Percentiles rank a stretch among this genome's conserved stretches.
These are phyloP conservation scores for Hyaloscypha variabilis DNA, from an alignment of 495 filamentous ascomycete genomes.

Conservation along the genomic window DNA sequence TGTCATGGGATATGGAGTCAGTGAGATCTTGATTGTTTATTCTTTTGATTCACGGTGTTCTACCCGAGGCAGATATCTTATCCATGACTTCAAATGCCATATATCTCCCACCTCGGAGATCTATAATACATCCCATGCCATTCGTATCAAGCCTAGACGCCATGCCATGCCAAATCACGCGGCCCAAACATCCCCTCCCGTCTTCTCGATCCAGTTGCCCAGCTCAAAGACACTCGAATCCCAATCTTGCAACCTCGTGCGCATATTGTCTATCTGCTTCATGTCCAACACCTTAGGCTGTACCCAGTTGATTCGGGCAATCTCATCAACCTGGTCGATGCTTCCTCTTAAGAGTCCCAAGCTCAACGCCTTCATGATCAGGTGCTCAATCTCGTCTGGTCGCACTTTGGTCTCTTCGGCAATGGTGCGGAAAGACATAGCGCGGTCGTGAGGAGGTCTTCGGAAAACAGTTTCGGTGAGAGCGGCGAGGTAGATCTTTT, in stretches of 20 bases:
- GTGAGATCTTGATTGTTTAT: not conserved
- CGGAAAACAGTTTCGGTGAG: constrained; percentile 97
- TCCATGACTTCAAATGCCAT: constrained; percentile 9
- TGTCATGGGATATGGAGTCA: not conserved
- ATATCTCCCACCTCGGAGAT: constrained; percentile 20
- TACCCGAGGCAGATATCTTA: constrained; percentile 6
- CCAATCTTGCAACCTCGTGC: constrained; percentile 85
- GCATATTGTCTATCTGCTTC: constrained; percentile 95
- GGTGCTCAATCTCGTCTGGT: constrained; percentile 89
- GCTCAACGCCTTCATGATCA: constrained; percentile 98
- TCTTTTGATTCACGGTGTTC: not conserved
- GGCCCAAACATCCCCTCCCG: constrained; percentile 89
- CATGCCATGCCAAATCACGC: constrained; percentile 51
- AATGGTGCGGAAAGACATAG: constrained; percentile 88
- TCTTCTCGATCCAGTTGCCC: constrained; percentile 91
- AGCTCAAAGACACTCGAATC: constrained; percentile 92
- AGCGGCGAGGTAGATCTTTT: constrained; percentile 96
- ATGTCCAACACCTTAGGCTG: constrained; percentile 97
- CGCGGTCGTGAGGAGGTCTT: constrained; percentile 90
- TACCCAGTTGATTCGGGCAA: constrained; percentile 97
- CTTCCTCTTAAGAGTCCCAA: constrained; percentile 86
- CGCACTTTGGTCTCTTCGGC: constrained; percentile 89
- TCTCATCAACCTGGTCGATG: constrained; percentile 94
- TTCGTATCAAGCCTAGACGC: constrained; percentile 29
- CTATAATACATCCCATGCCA: constrained; percentile 29